Base-by-base conservation (phyloP, 768 basidiomycete species). In the Pilatotrama ljubarskyi region DNA sequence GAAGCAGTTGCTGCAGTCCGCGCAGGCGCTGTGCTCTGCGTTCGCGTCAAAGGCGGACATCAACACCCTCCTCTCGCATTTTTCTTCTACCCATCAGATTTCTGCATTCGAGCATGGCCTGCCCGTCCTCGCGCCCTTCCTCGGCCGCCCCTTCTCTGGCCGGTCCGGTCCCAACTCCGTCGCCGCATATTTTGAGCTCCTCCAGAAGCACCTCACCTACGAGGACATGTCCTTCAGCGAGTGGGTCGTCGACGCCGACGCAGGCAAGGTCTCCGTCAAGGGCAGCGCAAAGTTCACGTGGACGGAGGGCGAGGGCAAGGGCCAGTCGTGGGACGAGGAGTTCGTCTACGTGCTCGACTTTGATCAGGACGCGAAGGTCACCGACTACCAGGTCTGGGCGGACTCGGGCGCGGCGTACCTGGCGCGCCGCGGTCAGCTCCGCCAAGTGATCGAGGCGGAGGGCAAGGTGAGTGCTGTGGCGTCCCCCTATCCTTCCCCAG, bases 361-460 rank as follows among this genome's bases (percentile, higher is more conserved):
- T 67, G 85, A 86, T 55, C 76, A 82, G 22, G 77, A 79, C 26
- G 67, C 72, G 55, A 86, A 82, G 70, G 74, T 88, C n/a, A 74
- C 74, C 22, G 74, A 78, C 42, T 86, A 85, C 76, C 82, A 88
- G 66, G 78, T 88, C 2, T 88, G 86, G 86, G 84, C 83, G 11
- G 87, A 88, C 70, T 82, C 85, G 7, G 86, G 84, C 11, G 82
- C 85, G 5, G 79, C 83, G 10, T 85, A 84, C 70, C 76, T 87
- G 14, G 86, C 85, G 5, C 77, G 81, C 38, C 74, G 70, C 22
- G 84, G 85, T n/a, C 65, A 74, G 66, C 68, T 85, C 36, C 20
- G 25, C 36, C 32, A 48, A 55, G n/a, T 61, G 55, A 56, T 26
- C 54, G 44, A 26, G 22, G 15, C 10, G n/a, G 52, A 3, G 48